Percentiles rank a stretch among this genome's conserved stretches.
phyloP scores from a whole-genome alignment of 2,329 filamentous ascomycete species.

The Didymella sp. region DNA sequence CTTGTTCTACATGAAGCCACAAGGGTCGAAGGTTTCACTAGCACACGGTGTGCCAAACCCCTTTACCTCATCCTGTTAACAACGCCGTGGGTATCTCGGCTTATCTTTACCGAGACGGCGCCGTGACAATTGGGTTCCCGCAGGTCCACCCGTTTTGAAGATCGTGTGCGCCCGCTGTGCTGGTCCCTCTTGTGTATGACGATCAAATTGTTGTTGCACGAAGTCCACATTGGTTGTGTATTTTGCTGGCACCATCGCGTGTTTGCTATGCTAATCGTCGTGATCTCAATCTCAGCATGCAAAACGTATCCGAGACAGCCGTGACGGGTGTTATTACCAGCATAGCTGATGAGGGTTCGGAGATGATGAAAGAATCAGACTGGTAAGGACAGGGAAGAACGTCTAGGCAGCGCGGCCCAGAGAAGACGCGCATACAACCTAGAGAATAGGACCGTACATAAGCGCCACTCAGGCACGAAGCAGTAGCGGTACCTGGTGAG shows the following conservation, averaged over 20 bases:
- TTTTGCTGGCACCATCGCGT: slow-evolving; percentile 1
- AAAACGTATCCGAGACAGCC: slow-evolving; percentile 16
- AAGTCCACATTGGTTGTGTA: background rate
- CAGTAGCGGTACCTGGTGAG: slow-evolving; percentile 12
- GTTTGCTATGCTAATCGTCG: background rate
- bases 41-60: slow-evolving; percentile 11
- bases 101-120: slow-evolving; percentile 12
- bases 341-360: slow-evolving; percentile 8
- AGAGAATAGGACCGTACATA: background rate
- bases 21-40: slow-evolving; percentile 20
- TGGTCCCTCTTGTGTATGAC: slow-evolving; percentile 5
- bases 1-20: slow-evolving; percentile 18
- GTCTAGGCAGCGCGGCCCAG: slow-evolving; percentile 1
- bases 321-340: slow-evolving; percentile 10
- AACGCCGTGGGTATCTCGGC: slow-evolving; percentile 7
- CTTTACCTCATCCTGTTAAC: slow-evolving; percentile 18
- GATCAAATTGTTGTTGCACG: slow-evolving; percentile 7
- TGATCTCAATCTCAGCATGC: background rate
- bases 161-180: slow-evolving; percentile 12
- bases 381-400: slow-evolving; percentile 7
- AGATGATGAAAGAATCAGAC: slow-evolving; percentile 13
- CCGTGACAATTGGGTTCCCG: slow-evolving; percentile 3
- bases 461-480: slow-evolving; percentile 9
- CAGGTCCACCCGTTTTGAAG: slow-evolving; percentile 8
- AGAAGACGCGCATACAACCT: slow-evolving; percentile 5